These are phyloP conservation scores for Stipa capillata DNA, from an alignment of 176 grass and related monocot genomes.

Conservation along the genomic window DNA sequence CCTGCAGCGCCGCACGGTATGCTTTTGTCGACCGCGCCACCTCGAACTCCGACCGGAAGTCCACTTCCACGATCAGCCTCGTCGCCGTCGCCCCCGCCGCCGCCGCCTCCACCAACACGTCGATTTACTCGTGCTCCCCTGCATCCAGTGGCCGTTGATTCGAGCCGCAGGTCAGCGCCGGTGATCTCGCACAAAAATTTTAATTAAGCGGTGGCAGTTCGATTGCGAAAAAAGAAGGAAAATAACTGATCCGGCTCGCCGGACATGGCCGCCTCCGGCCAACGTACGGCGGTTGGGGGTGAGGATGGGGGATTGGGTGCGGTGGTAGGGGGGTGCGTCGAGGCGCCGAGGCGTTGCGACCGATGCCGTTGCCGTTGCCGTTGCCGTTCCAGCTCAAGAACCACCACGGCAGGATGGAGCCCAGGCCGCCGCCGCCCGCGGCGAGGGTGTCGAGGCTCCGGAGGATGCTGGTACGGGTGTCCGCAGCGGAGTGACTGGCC, in stretches of 20 bases:
- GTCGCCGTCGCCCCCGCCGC: no score
- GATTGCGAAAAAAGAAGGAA: neutral
- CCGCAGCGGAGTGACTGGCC: slow-evolving; percentile 17
- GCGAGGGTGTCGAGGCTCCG: slow-evolving; percentile 47
- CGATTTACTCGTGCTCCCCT: slow-evolving; percentile 62
- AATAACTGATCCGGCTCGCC: no score
- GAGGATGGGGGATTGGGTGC: neutral
- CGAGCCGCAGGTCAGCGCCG: neutral
- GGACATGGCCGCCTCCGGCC: no score
- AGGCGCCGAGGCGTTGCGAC: neutral
- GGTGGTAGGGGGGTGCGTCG: neutral
- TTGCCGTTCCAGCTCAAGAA: slow-evolving; percentile 43
- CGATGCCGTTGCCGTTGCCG: slow-evolving; percentile 54
- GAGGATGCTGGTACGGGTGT: slow-evolving; percentile 44
- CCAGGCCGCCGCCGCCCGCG: neutral
- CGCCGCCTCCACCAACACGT: no score
- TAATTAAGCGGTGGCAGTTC: no score
- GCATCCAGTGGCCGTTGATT: neutral
- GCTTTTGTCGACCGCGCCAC: slow-evolving; percentile 59
- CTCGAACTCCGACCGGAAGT: slow-evolving; percentile 78
- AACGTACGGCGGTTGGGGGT: neutral
- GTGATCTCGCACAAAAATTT: neutral
- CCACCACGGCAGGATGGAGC: slow-evolving; percentile 37
- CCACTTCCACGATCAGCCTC: no score
- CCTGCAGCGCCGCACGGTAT: slow-evolving; percentile 47